Conservation (phyloP, 169 alveolate genomes). For the Cryptosporidium muris region DNA sequence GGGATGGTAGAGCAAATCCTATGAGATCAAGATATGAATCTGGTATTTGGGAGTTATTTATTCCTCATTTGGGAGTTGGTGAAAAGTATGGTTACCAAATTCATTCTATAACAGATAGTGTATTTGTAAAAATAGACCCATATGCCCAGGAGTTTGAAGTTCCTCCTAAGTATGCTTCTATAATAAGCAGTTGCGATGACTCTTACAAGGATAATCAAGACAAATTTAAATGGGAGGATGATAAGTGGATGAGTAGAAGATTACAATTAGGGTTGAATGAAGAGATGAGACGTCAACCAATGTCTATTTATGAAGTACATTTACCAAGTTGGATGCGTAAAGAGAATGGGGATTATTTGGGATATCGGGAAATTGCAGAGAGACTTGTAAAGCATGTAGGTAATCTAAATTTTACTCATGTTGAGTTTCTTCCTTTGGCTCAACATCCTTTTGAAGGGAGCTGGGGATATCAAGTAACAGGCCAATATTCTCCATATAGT, state of each 20-base stretch:
- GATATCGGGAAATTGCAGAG: constrained; percentile 79
- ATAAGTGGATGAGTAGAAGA: constrained; percentile 78
- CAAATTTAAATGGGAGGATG: constrained; percentile 77
- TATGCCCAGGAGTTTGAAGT: constrained; percentile 80
- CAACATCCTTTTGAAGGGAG: constrained; percentile 83
- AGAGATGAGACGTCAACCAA: constrained; percentile 76
- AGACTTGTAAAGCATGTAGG: constrained; percentile 76
- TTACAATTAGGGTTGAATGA: constrained; percentile 72
- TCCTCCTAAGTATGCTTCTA: constrained; percentile 79
- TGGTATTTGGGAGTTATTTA: constrained; percentile 80
- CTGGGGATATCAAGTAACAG: constrained; percentile 82
- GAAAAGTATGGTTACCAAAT: constrained; percentile 78
- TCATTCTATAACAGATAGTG: constrained; percentile 71
- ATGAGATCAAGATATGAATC: constrained; percentile 77
- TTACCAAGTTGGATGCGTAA: constrained; percentile 82
- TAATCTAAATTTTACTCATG: constrained; percentile 79
- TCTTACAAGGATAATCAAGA: constrained; percentile 74
- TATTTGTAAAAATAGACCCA: constrained; percentile 80
- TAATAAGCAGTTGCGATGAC: constrained; percentile 79
- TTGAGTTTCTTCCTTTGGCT: constrained; percentile 80
- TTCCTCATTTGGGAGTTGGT: constrained; percentile 76
- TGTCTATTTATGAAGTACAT: constrained; percentile 80
- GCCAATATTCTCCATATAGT: constrained; percentile 80
- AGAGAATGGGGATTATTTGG: constrained; percentile 73
- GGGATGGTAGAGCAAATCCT: constrained; percentile 83